phyloP scores from a whole-genome alignment of 192 early-diverging fungal genomes.

The Backusella psychrophila region DNA sequence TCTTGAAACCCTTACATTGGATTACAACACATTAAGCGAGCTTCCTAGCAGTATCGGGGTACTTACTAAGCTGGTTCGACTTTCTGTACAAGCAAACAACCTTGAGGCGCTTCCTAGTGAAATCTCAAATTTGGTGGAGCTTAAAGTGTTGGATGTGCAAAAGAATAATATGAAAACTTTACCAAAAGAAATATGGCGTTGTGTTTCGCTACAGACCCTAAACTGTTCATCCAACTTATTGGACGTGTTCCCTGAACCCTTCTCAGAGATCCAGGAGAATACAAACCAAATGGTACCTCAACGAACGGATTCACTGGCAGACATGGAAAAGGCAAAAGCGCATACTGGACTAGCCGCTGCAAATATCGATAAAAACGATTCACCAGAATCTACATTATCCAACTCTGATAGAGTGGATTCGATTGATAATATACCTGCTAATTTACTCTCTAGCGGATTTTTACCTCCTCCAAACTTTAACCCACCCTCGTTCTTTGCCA shows the following conservation, averaged over 20 bases:
- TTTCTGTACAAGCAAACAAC: slow-evolving; percentile 68
- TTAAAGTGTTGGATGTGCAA: slow-evolving; percentile 65
- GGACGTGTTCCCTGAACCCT: slow-evolving; percentile 76
- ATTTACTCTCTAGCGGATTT: slow-evolving; percentile 25
- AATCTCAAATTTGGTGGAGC: slow-evolving; percentile 59
- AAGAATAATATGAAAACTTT: slow-evolving; percentile 72
- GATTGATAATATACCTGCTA: slow-evolving; percentile 41
- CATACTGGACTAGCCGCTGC: not conserved
- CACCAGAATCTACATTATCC: slow-evolving; percentile 36
- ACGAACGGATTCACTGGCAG: not conserved
- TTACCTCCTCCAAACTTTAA: slow-evolving; percentile 42
- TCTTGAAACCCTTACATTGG: slow-evolving; percentile 57
- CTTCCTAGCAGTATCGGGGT: slow-evolving; percentile 59
- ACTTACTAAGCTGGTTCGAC: slow-evolving; percentile 49
- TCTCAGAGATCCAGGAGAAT: not conserved
- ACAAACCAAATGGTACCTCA: not conserved
- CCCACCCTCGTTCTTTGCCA: slow-evolving; percentile 48
- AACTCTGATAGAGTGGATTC: slow-evolving; percentile 10
- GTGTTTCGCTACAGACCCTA: slow-evolving; percentile 60
- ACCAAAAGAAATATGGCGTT: slow-evolving; percentile 78
- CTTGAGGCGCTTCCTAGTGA: slow-evolving; percentile 65
- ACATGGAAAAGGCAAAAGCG: not conserved
- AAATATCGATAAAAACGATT: slow-evolving; percentile 15
- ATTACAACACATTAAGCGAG: slow-evolving; percentile 68
- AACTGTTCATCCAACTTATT: slow-evolving; percentile 82